Evolutionary conservation across 805 yeast species (phyloP), one percentile per base, ranked within the genome.

Genomic region (Yamadazyma phyllophila): DNA sequence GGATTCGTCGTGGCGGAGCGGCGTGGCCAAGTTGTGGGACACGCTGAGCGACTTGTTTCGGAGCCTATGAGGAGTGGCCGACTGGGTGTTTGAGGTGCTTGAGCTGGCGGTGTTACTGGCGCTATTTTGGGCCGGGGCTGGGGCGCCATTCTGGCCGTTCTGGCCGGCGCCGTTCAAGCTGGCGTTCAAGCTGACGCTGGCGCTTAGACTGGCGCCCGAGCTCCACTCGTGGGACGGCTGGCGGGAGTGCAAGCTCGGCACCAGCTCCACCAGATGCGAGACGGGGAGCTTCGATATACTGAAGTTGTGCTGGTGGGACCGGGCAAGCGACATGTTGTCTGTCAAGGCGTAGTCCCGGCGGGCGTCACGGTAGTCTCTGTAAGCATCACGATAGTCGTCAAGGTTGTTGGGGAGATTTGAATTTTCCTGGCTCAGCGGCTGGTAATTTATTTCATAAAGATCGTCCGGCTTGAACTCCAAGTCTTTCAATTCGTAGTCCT

Each of bases 31-130:
- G 38, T 50, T 50, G 15, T 47, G 44, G 4, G 48, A 43, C 5
- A 71, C 51, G 46, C 72, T 62, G 35, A 65, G 52, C 50, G 71
- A 59, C 57, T 66, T 62, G 39, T 62, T 65, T 46, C 75, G 55
- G 60, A 59, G 14, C 45, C 67, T 57, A 15, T 69, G 54, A 1
- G 76, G 75, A 7, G 75, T 71, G 31, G 67, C 56, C 3, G 24
- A 20, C 24, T 17, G 15, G 7, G 29, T 13, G 20, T 11, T 16
- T n/a, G 34, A 12, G 26, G 7, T 41, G 42, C 15, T 36, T 38
- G 43, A 27, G 45, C 15, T 35, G 49, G 7, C 41, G 43, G 20
- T 40, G 47, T 10, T 31, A 54, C 24, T 17, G 39, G 47, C 6
- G 24, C 6, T 20, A 20, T 20, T 20, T 20, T 20, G 24, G 24